Evolutionary conservation across 495 filamentous ascomycete species (phyloP).

Genomic region (Collariella sp.): DNA sequence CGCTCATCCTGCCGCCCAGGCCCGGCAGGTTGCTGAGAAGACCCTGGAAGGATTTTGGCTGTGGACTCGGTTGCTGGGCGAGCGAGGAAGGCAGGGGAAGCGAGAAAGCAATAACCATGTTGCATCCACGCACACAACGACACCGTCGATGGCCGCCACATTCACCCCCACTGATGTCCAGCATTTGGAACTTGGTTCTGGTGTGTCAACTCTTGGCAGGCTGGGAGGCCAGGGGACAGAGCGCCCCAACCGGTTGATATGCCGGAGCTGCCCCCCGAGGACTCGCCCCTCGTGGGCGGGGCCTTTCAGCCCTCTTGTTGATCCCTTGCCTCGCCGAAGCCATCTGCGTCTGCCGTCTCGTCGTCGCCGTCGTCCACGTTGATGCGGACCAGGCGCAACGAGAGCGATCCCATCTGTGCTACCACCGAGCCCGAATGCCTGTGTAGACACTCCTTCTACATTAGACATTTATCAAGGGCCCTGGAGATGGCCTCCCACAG

Average conservation of each 20-base stretch:
- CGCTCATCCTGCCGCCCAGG: too few relatives aligned
- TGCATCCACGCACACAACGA: too few relatives aligned
- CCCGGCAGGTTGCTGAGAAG: too few relatives aligned
- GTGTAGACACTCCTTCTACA: neutral
- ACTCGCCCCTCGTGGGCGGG: neutral
- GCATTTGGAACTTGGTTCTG: too few relatives aligned
- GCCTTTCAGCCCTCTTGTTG: too few relatives aligned
- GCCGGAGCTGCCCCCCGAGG: neutral
- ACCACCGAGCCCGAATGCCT: neutral
- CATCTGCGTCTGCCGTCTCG: too few relatives aligned
- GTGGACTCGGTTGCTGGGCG: neutral
- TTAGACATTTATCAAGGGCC: neutral
- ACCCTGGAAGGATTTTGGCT: neutral
- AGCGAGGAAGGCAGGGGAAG: too few relatives aligned
- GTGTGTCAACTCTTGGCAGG: too few relatives aligned
- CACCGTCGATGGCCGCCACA: too few relatives aligned
- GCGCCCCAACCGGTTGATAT: neutral
- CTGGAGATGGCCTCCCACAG: constrained; percentile 1
- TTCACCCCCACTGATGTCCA: too few relatives aligned
- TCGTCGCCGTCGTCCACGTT: neutral
- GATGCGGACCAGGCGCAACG: neutral
- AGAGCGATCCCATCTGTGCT: neutral
- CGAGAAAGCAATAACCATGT: neutral
- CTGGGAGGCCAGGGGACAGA: neutral
- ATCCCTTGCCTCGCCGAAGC: neutral